Percentiles rank a stretch among this genome's conserved stretches.
Evolutionary conservation across 1,284 basidiomycete species (phyloP).

Genomic region (Pseudozyma tsukubaensis): DNA sequence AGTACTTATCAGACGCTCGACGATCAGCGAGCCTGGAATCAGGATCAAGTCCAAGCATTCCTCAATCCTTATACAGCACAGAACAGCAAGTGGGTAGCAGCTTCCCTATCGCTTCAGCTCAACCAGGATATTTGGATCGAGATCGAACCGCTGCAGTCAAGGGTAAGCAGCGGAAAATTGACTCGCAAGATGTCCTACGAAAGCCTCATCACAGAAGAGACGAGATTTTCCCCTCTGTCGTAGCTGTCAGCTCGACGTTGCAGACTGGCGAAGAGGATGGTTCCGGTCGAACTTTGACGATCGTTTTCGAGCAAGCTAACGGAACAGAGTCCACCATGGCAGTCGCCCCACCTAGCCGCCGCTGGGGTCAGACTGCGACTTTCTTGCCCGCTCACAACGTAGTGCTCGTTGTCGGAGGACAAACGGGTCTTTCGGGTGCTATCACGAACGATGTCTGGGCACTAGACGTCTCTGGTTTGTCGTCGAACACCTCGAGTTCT

Average conservation of each 20-base stretch:
- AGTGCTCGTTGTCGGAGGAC: conserved; percentile 63
- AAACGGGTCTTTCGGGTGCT: conserved; percentile 43
- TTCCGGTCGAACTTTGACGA: conserved; percentile 19
- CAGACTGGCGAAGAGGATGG: neutral
- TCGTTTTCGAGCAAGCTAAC: conserved; percentile 29
- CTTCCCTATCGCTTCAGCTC: conserved; percentile 16
- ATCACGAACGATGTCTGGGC: conserved; percentile 58
- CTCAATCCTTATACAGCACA: conserved; percentile 1
- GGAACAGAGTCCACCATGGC: conserved; percentile 16
- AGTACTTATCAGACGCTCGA: conserved; percentile 12
- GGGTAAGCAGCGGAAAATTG: conserved; percentile 8
- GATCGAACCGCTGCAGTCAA: conserved; percentile 12
- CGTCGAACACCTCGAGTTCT: conserved; percentile 20
- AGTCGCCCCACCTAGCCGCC: conserved; percentile 15
- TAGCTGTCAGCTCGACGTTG: conserved; percentile 20
- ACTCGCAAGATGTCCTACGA: conserved; percentile 14
- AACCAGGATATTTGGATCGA: conserved; percentile 39
- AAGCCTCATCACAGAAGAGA: conserved; percentile 23
- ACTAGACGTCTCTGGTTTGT: conserved; percentile 50
- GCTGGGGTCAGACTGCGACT: conserved; percentile 46
- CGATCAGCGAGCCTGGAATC: conserved; percentile 30
- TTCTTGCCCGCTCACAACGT: conserved; percentile 35
- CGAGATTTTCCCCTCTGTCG: conserved; percentile 33
- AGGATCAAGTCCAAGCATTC: conserved; percentile 20
- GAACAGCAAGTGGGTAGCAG: conserved; percentile 1